phyloP scores from a whole-genome alignment of 2,329 filamentous ascomycete species.

The Cladobotryum protrusum region DNA sequence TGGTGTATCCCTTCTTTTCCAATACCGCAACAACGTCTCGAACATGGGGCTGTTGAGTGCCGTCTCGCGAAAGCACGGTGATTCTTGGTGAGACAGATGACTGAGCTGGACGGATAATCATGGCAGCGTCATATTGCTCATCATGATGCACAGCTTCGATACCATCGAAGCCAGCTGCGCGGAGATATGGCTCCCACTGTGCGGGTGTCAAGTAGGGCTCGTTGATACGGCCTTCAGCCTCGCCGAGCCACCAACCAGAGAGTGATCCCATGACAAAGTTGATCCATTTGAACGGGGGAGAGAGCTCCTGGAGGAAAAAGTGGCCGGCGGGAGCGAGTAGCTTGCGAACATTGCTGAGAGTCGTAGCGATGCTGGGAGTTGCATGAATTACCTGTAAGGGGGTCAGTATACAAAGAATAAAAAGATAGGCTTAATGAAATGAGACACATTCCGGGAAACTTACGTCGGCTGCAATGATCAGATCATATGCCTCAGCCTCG shows the following conservation, averaged over 20 bases:
- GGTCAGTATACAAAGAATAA: no score
- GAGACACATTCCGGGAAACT: background rate
- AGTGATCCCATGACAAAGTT: background rate
- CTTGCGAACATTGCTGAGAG: constrained; percentile 15
- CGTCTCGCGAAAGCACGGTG: background rate
- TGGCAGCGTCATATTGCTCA: background rate
- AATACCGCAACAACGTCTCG: background rate
- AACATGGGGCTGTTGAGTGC: background rate
- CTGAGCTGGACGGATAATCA: background rate
- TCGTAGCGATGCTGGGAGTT: constrained; percentile 15
- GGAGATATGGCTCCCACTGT: constrained; percentile 23
- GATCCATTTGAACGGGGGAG: background rate
- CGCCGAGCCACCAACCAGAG: constrained; percentile 1
- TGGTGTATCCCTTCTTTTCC: background rate
- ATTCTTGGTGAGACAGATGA: background rate
- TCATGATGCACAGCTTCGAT: background rate
- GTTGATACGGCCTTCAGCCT: constrained; percentile 10
- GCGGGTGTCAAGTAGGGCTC: constrained; percentile 21
- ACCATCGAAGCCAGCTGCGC: constrained; percentile 18
- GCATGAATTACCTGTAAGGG: constrained; percentile 18
- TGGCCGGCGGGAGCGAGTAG: constrained; percentile 23
- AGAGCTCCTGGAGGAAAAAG: constrained; percentile 6
- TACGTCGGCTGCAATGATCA: constrained; percentile 19
- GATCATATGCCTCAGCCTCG: constrained; percentile 15
- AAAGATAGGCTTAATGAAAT: no score